These are phyloP conservation scores for Sphaerostilbella broomeana DNA, from an alignment of 2,329 filamentous ascomycete genomes.

Conservation along the genomic window DNA sequence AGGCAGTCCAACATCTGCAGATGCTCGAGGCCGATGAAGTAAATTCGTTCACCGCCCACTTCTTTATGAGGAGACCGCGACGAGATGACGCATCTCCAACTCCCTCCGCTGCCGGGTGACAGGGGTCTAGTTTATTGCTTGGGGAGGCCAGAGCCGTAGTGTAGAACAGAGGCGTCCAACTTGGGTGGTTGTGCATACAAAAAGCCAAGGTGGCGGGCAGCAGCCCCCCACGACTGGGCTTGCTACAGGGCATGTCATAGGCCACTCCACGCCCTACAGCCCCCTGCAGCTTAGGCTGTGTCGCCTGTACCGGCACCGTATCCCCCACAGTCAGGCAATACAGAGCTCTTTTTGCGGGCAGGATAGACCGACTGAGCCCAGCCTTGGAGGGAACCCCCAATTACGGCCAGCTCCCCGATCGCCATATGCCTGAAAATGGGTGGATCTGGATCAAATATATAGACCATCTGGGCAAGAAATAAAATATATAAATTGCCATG, in stretches of 20 bases:
- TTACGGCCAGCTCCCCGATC: too few relatives aligned
- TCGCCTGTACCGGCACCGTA: too few relatives aligned
- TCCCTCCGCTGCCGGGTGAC: slow-evolving; percentile 4
- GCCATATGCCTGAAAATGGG: too few relatives aligned
- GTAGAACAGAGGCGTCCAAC: slow-evolving; percentile 1
- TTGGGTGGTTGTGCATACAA: not conserved
- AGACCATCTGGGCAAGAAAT: too few relatives aligned
- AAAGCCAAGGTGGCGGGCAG: too few relatives aligned
- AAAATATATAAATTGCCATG: too few relatives aligned
- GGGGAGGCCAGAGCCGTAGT: not conserved
- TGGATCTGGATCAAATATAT: too few relatives aligned
- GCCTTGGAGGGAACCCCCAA: too few relatives aligned
- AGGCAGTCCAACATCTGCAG: slow-evolving; percentile 8
- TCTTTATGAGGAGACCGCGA: slow-evolving; percentile 7
- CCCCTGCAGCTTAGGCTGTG: too few relatives aligned
- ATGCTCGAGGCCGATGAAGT: not conserved
- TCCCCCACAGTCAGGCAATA: too few relatives aligned
- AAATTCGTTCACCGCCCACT: slow-evolving; percentile 12
- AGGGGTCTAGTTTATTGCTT: slow-evolving; percentile 1
- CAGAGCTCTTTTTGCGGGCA: too few relatives aligned
- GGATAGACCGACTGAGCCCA: too few relatives aligned
- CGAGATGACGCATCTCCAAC: slow-evolving; percentile 9
- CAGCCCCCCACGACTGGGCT: slow-evolving; percentile 7
- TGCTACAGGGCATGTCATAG: slow-evolving; percentile 3
- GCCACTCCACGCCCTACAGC: not conserved